Evolutionary conservation across 805 yeast genomes (phyloP), one percentile per base, ranked within the genome.

Genomic region (Kluyveromyces starmeri): DNA sequence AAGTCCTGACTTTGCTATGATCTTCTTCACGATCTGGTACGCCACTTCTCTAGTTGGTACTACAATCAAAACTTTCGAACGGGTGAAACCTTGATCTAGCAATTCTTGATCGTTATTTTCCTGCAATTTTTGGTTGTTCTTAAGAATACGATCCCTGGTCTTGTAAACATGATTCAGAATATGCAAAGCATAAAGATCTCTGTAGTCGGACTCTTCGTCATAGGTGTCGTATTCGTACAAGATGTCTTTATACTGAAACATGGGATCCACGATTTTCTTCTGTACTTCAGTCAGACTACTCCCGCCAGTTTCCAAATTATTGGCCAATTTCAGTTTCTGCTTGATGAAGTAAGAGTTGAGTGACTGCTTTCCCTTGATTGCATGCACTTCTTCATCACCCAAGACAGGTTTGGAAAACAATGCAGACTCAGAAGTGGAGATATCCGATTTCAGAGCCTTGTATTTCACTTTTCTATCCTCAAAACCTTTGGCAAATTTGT

Each of bases 11-110:
- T 80, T 59, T 23, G 66, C 59, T 24, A 79, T 73, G 24, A 92
- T 46, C 22, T 71, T 67, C 27, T 71, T 69, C 14, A 88, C 75
- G 12, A 85, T 66, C 39, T 77, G 74, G 51, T 73, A 78, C 18
- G 92, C 85, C 7, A 79, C 62, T 45, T 85, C 71, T 50, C 96
- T 71, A 0, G 95, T 84, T 9, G 98, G 97, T 26, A 84, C 62
- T 17, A 92, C 58, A 4, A 89, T 73, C 37, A 92, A 61, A 2
- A 81, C 86, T 50, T 86, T 88, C 1, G 98, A 95, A 42, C 97
- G 70, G 0, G 96, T 88, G 55, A 85, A 92, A 19, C 98, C 97
- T 58, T 92, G 97, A 55, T 92, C 98, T 37, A 94, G 64, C 43
- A 70, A 68, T 47, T 84, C 94, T 9, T 72, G 72, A 33, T 68